Conservation (phyloP, 169 alveolate species). For the Eimeria maxima region DNA sequence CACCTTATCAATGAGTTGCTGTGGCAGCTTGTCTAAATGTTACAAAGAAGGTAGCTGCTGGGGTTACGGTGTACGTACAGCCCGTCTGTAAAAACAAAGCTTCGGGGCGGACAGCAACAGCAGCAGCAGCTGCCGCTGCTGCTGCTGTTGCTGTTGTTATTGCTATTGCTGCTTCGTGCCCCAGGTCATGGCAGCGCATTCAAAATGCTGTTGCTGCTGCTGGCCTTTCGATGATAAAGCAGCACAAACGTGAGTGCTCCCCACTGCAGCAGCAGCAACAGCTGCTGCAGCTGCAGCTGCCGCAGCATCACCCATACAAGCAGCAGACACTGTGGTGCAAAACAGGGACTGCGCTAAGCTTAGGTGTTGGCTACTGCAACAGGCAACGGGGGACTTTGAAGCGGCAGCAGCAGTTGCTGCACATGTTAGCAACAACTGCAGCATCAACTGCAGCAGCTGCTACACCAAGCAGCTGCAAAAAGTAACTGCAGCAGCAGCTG, state of each 20-base stretch:
- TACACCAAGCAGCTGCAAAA: no score
- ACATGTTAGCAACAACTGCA: background rate
- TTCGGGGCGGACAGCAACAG: background rate
- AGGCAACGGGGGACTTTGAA: background rate
- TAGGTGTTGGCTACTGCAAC: no score
- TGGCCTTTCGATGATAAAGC: no score
- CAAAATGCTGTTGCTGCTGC: no score
- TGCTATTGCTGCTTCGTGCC: background rate
- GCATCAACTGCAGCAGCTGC: background rate
- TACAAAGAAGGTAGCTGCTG: no score
- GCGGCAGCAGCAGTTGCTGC: slow-evolving; percentile 20
- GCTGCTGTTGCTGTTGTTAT: no score
- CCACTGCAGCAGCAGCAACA: background rate
- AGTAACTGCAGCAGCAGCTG: background rate
- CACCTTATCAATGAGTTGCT: background rate
- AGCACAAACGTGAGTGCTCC: background rate
- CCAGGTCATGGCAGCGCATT: no score
- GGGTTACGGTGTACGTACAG: background rate
- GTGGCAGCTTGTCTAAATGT: no score
- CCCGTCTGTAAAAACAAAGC: background rate
- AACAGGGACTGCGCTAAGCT: no score
- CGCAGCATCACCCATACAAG: no score
- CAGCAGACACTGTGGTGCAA: no score
- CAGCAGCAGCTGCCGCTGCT: background rate
- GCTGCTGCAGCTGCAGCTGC: background rate